phyloP scores from a whole-genome alignment of 169 alveolate species.

The Condylostoma magnum region DNA sequence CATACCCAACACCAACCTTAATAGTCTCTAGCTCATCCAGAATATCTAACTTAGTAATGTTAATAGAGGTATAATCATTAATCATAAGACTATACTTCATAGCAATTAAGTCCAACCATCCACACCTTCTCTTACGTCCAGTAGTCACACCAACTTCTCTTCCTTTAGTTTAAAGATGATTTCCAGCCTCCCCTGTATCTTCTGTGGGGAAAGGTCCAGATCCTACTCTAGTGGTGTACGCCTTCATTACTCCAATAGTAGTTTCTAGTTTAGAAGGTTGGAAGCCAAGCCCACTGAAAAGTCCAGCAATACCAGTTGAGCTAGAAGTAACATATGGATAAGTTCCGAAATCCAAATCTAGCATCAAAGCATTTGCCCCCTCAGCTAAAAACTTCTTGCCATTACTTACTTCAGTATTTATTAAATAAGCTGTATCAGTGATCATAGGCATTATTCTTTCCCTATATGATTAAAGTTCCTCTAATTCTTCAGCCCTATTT shows the following conservation, averaged over 20 bases:
- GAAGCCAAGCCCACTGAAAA: constrained; percentile 81
- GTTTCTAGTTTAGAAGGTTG: constrained; percentile 82
- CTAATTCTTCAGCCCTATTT: constrained; percentile 73
- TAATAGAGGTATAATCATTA: constrained; percentile 79
- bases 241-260: constrained; percentile 88
- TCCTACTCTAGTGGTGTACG: constrained; percentile 97
- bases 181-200: constrained; percentile 74
- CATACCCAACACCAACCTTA: constrained; percentile 77
- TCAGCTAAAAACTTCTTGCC: constrained; percentile 64
- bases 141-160: constrained; percentile 95
- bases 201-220: constrained; percentile 97
- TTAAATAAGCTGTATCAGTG: constrained; percentile 67
- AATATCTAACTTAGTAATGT: constrained; percentile 93
- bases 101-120: constrained; percentile 95
- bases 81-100: constrained; percentile 51
- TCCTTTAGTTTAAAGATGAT: constrained; percentile 82
- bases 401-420: constrained; percentile 59
- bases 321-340: constrained; percentile 90
- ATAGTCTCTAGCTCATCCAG: constrained; percentile 86
- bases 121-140: constrained; percentile 95
- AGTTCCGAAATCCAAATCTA: constrained; percentile 87
- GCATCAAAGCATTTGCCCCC: constrained; percentile 88
- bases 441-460: constrained; percentile 76
- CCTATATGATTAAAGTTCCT: constrained; percentile 61
- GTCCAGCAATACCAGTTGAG: constrained; percentile 80